Conservation (phyloP, 2,329 filamentous ascomycete genomes). For the Xylaria sp. region DNA sequence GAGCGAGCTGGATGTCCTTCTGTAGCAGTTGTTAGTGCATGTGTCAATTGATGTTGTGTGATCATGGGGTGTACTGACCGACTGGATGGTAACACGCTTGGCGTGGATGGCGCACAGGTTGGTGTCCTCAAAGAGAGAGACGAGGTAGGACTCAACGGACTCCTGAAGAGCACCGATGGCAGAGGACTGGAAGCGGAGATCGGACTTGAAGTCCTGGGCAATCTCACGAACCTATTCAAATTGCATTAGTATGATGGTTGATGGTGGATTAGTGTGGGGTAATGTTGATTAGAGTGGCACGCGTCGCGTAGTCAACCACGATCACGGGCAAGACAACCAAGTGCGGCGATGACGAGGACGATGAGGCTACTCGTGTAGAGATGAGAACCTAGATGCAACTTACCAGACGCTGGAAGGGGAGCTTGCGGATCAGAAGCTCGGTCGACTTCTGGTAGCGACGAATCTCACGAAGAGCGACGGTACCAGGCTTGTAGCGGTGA, state of each 20-base stretch:
- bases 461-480: constrained; percentile 98
- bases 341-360: too few relatives aligned
- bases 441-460: constrained; percentile 98
- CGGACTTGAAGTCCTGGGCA: constrained; percentile 93
- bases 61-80: constrained; percentile 54
- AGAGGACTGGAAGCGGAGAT: constrained; percentile 97
- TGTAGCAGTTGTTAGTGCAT: constrained; percentile 53
- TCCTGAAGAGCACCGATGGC: constrained; percentile 98
- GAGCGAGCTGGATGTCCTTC: constrained; percentile 97
- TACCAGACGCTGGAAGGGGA: constrained; percentile 81
- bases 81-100: constrained; percentile 98
- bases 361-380: too few relatives aligned
- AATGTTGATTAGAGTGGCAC: too few relatives aligned
- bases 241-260: constrained; percentile 38
- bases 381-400: too few relatives aligned
- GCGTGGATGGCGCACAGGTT: constrained; percentile 99
- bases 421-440: constrained; percentile 94
- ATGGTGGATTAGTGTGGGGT: background rate
- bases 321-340: too few relatives aligned
- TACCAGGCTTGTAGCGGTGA: constrained; percentile 89
- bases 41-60: background rate
- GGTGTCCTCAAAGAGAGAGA: constrained; percentile 98
- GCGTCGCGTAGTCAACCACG: too few relatives aligned
- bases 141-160: constrained; percentile 98
- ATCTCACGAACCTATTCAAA: constrained; percentile 81